These are phyloP conservation scores for Sextonia rubra DNA, from an alignment of 164 flowering plant species.

Conservation along the genomic window DNA sequence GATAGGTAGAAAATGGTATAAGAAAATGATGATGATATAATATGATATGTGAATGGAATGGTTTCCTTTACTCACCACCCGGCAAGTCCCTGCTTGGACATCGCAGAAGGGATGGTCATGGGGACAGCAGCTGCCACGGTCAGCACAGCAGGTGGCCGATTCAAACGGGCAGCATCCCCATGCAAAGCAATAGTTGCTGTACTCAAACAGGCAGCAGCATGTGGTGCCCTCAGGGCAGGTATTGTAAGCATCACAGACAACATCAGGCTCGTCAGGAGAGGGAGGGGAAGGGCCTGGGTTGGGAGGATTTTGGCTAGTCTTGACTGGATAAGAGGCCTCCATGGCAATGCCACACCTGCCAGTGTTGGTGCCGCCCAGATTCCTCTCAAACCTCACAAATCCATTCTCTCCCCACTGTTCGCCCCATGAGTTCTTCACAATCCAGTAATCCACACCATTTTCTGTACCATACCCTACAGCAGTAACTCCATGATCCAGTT, in stretches of 20 bases:
- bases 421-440: slow-evolving; percentile 95
- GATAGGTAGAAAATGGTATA: background rate
- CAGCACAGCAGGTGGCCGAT: slow-evolving; percentile 83
- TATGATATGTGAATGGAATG: too few relatives aligned
- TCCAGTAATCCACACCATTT: slow-evolving; percentile 76
- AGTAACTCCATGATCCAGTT: slow-evolving; percentile 79
- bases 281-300: slow-evolving; percentile 90
- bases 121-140: slow-evolving; percentile 86
- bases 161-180: slow-evolving; percentile 98
- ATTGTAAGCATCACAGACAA: slow-evolving; percentile 54
- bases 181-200: slow-evolving; percentile 41
- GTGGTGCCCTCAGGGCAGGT: slow-evolving; percentile 57
- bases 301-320: slow-evolving; percentile 77
- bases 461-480: slow-evolving; percentile 92
- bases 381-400: slow-evolving; percentile 69
- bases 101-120: slow-evolving; percentile 82
- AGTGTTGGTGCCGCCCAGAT: slow-evolving; percentile 25
- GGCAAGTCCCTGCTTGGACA: slow-evolving; percentile 61
- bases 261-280: slow-evolving; percentile 50
- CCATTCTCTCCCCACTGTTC: slow-evolving; percentile 79
- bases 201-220: slow-evolving; percentile 68
- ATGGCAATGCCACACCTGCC: slow-evolving; percentile 87
- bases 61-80: slow-evolving; percentile 26
- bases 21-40: background rate
- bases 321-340: slow-evolving; percentile 79